Percentiles rank a stretch among this genome's conserved stretches.
These are phyloP conservation scores for Bocquillonia castaneifolia DNA, from an alignment of 441 rosid genomes.

Conservation along the genomic window DNA sequence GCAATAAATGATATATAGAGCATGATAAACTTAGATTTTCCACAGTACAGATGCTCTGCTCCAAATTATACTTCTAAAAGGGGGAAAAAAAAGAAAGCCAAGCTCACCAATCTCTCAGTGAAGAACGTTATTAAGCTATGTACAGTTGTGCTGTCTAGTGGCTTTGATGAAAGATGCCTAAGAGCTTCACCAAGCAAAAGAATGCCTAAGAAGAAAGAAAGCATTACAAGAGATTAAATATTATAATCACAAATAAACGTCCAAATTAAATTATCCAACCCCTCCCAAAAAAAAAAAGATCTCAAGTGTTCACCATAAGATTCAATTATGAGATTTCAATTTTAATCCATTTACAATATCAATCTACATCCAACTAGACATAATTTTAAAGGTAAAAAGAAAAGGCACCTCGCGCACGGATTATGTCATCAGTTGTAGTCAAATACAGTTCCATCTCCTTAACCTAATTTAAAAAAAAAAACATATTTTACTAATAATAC, in stretches of 20 bases:
- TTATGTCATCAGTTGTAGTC: slow-evolving; percentile 57
- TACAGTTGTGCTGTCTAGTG: slow-evolving; percentile 46
- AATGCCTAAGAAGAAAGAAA: slow-evolving; percentile 43
- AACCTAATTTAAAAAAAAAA: slow-evolving; percentile 39
- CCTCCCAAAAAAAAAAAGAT: too few relatives aligned
- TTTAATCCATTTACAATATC: not conserved
- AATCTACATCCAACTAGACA: slow-evolving; percentile 3
- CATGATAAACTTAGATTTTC: too few relatives aligned
- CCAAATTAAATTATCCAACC: too few relatives aligned
- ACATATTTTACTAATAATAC: not conserved
- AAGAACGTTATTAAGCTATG: slow-evolving; percentile 66
- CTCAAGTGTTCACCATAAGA: too few relatives aligned
- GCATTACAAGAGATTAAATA: too few relatives aligned
- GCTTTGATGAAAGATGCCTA: slow-evolving; percentile 44
- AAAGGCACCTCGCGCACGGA: slow-evolving; percentile 69
- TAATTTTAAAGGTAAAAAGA: not conserved
- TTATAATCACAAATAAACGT: too few relatives aligned
- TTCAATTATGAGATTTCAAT: not conserved
- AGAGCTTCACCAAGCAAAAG: slow-evolving; percentile 81
- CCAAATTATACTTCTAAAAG: not conserved
- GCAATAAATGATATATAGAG: not conserved
- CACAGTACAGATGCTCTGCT: not conserved
- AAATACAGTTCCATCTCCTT: slow-evolving; percentile 81
- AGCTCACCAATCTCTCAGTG: slow-evolving; percentile 73
- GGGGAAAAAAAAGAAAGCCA: slow-evolving; percentile 9